Evolutionary conservation across 2,329 filamentous ascomycete species (phyloP), one percentile per base, ranked within the genome.

Genomic region (Arthrobotrys sphaeroides): DNA sequence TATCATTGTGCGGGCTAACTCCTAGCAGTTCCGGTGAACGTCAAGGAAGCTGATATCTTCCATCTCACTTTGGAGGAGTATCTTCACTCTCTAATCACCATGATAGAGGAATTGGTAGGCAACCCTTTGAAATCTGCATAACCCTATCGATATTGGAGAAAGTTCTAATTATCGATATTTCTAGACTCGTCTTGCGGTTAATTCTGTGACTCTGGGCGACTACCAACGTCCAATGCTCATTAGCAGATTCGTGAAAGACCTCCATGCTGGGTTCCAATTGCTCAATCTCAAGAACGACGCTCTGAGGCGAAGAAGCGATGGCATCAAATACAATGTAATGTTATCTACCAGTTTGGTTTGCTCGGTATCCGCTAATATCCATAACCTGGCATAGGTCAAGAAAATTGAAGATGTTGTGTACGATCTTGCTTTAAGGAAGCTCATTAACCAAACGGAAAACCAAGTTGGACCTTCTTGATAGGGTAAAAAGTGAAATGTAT

Each of bases 391-490:
- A 51, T 62, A 87, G 85, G 93, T 99, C 80, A 99, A 98, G 86
- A 94, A 96, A 82, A 93, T 97, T 10, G 95, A 99, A 85, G 95
- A 98, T 81, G 93, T 99, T 10, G 94, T 98, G 59, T 99, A 99
- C 81, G 95, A 99, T 82, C 84, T 99, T 68, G 94, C 92, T 22
- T 84, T 99, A 81, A 88, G 95, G 73, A 94, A 95, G 59, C 83
- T 98, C 81, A 86, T 96, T 16, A 57, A 53, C 55, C 88, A 90
- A 47, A 60, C 26, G 18, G 82, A 55, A 80, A 57, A 78, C 77
- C 6, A 80, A 81, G 75, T 9, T 7, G 5, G 26, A 2, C 24
- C 26, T 82, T 79, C 69, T 38, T 16, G 33, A 38, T 47, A 22
- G 26, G 16, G 22, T 16, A 38, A n/a, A 9, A 7, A 16, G 40